Conservation (phyloP, 208 protist genomes). For the Porcisia deanei region DNA sequence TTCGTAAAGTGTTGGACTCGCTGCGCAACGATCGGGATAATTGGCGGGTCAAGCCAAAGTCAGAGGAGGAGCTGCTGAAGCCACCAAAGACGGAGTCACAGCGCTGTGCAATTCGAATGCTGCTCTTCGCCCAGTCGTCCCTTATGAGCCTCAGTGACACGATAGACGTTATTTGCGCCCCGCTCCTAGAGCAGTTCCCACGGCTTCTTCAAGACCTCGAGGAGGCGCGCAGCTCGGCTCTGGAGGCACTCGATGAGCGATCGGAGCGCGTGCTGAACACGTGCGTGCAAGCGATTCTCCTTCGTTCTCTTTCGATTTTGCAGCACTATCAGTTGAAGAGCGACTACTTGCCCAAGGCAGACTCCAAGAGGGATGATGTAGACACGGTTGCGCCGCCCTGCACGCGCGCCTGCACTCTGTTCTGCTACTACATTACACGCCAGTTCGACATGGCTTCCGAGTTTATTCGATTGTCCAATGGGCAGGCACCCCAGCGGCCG, state of each 20-base stretch:
- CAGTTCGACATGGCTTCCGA: constrained; percentile 82
- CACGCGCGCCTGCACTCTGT: constrained; percentile 86
- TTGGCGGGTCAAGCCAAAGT: constrained; percentile 70
- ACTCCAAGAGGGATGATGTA: constrained; percentile 40
- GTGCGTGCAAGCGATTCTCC: constrained; percentile 73
- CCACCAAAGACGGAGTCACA: constrained; percentile 70
- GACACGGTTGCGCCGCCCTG: constrained; percentile 71
- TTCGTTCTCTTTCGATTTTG: constrained; percentile 77
- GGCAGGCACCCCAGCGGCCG: constrained; percentile 46
- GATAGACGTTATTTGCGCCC: constrained; percentile 48
- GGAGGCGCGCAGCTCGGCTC: constrained; percentile 42
- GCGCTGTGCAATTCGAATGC: constrained; percentile 83
- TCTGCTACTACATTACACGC: constrained; percentile 86
- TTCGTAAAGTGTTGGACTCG: constrained; percentile 69
- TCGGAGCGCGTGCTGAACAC: constrained; percentile 80
- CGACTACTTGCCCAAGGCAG: constrained; percentile 68
- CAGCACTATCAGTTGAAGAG: constrained; percentile 72
- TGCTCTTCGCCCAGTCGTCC: constrained; percentile 83
- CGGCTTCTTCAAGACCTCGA: constrained; percentile 61
- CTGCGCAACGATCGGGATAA: constrained; percentile 67
- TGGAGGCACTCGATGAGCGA: constrained; percentile 63
- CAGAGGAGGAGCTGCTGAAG: constrained; percentile 65
- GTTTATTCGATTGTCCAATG: constrained; percentile 83
- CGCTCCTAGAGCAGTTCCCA: constrained; percentile 52
- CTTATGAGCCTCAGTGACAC: constrained; percentile 72